phyloP scores from a whole-genome alignment of 192 early-diverging fungal genomes.

The Backusella tarrabulga region DNA sequence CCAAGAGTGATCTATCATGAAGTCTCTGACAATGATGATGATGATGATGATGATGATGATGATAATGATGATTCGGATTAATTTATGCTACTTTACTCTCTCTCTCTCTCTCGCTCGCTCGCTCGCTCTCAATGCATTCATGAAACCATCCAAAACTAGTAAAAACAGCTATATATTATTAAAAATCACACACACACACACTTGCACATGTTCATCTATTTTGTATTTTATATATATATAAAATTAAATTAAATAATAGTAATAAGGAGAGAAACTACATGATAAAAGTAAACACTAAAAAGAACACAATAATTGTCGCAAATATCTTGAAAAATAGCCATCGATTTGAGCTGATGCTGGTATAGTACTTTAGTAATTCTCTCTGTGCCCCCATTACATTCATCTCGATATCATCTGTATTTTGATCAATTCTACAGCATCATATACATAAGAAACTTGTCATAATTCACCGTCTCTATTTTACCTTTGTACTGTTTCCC shows the following conservation, averaged over 20 bases:
- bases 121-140: too few species aligned
- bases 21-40: neutral
- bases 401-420: conserved; percentile 72
- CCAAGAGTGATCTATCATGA: neutral
- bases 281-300: conserved; percentile 27
- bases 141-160: too few species aligned
- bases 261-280: conserved; percentile 4
- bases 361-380: conserved; percentile 90
- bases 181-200: too few species aligned
- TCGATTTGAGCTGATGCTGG: conserved; percentile 89
- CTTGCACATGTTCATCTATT: neutral
- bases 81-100: neutral
- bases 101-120: too few species aligned
- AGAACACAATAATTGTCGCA: conserved; percentile 82
- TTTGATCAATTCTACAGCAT: conserved; percentile 26
- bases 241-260: neutral
- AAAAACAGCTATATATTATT: too few species aligned
- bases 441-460: neutral
- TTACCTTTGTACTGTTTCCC: conserved; percentile 79
- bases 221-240: neutral
- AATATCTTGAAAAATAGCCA: conserved; percentile 97
- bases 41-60: neutral
- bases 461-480: neutral
- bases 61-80: neutral
- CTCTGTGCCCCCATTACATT: conserved; percentile 89